These are phyloP conservation scores for Coleophoma eucalyptorum DNA, from an alignment of 2,329 filamentous ascomycete species.

Conservation along the genomic window DNA sequence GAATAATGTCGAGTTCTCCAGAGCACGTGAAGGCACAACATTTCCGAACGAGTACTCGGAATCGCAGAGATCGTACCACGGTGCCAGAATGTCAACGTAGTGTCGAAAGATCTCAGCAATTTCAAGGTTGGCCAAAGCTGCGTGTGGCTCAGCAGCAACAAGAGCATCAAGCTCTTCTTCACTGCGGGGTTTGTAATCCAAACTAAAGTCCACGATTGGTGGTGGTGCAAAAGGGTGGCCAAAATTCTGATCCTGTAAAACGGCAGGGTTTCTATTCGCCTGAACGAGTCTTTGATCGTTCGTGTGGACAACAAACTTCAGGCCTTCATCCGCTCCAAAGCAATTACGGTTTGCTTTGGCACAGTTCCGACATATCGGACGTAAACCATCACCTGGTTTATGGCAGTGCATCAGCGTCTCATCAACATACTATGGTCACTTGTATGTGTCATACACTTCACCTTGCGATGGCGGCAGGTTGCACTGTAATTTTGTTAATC, in stretches of 20 bases:
- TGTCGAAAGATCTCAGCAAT: slow-evolving; percentile 33
- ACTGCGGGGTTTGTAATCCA: background rate
- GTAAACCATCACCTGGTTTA: background rate
- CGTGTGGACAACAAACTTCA: background rate
- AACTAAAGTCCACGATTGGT: background rate
- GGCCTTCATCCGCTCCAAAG: background rate
- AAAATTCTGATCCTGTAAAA: background rate
- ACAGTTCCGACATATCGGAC: background rate
- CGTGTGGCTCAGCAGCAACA: slow-evolving; percentile 16
- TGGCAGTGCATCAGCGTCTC: background rate
- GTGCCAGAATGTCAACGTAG: slow-evolving; percentile 34
- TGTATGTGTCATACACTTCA: background rate
- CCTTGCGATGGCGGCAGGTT: background rate
- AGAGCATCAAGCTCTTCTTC: background rate
- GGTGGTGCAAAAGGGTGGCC: background rate
- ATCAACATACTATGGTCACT: no score
- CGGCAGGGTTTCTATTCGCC: background rate
- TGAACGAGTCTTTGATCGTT: background rate
- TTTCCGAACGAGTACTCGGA: slow-evolving; percentile 29
- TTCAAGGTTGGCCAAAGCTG: slow-evolving; percentile 25
- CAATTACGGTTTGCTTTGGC: background rate
- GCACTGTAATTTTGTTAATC: background rate
- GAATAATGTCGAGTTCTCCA: slow-evolving; percentile 38
- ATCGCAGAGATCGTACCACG: slow-evolving; percentile 46
- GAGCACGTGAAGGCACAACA: slow-evolving; percentile 30